Evolutionary conservation across 2,329 filamentous ascomycete species (phyloP).

Genomic region (Neopestalotiopsis sp.): DNA sequence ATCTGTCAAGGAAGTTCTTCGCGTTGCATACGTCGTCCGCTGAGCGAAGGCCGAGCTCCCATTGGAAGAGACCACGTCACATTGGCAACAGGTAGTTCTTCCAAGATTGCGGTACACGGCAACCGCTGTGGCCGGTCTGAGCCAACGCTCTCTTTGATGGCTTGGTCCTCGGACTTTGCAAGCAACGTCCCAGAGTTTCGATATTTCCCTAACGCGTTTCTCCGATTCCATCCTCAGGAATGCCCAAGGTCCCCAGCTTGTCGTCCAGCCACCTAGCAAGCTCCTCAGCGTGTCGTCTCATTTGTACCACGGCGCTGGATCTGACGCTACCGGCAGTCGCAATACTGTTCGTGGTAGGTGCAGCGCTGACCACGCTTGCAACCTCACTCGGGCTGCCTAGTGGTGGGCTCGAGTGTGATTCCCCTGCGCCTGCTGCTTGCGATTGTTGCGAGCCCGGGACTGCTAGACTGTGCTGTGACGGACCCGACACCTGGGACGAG

Average conservation of each 20-base stretch:
- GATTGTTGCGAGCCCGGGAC: conserved; percentile 20
- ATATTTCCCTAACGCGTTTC: conserved; percentile 10
- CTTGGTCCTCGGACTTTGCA: background rate
- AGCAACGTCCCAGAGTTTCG: background rate
- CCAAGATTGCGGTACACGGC: background rate
- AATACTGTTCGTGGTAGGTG: conserved; percentile 48
- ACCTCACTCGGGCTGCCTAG: conserved; percentile 47
- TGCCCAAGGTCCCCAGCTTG: conserved; percentile 57
- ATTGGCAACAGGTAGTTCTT: background rate
- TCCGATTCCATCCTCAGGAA: conserved; percentile 55
- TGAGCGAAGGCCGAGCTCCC: background rate
- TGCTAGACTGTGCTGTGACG: conserved; percentile 25
- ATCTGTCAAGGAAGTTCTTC: background rate
- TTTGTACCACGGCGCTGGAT: conserved; percentile 52
- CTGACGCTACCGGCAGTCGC: conserved; percentile 39
- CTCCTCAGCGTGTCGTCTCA: conserved; percentile 63
- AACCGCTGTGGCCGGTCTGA: background rate
- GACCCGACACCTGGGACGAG: conserved; percentile 10
- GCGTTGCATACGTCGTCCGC: background rate
- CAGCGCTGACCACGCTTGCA: conserved; percentile 52
- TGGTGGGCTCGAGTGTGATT: conserved; percentile 37
- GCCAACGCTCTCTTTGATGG: background rate
- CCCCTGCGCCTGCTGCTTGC: conserved; percentile 15
- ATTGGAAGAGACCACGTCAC: background rate
- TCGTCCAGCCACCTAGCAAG: conserved; percentile 64